These are phyloP conservation scores for Aspergillus udagawae DNA, from an alignment of 2,329 filamentous ascomycete species.

Conservation along the genomic window DNA sequence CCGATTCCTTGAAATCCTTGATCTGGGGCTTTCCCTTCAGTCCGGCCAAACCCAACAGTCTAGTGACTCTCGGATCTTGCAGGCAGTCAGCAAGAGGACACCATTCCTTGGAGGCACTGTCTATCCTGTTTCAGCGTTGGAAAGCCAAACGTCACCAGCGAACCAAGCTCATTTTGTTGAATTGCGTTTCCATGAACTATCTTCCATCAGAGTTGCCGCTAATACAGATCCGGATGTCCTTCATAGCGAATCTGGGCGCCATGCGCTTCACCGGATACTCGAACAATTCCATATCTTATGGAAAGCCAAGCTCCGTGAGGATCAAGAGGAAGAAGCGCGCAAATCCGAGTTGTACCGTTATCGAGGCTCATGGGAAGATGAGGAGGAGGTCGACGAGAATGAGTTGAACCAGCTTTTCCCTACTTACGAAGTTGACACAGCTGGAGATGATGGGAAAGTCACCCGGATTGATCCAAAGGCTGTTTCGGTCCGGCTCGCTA, in stretches of 20 bases:
- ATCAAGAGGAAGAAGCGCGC: slow-evolving; percentile 69
- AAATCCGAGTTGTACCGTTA: slow-evolving; percentile 80
- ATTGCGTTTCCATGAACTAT: slow-evolving; percentile 35
- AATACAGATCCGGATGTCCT: slow-evolving; percentile 31
- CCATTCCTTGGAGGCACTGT: slow-evolving; percentile 36
- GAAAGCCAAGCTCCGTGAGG: slow-evolving; percentile 70
- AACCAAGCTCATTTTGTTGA: slow-evolving; percentile 28
- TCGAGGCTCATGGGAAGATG: slow-evolving; percentile 70
- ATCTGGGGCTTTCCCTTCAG: slow-evolving; percentile 67
- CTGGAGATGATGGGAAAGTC: slow-evolving; percentile 29
- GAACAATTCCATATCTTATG: slow-evolving; percentile 74
- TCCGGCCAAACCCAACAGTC: slow-evolving; percentile 17
- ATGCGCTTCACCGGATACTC: slow-evolving; percentile 62
- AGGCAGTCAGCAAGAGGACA: slow-evolving; percentile 31
- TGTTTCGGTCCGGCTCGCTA: slow-evolving; percentile 59
- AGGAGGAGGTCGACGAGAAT: slow-evolving; percentile 68
- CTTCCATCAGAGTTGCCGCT: slow-evolving; percentile 31
- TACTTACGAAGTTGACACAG: slow-evolving; percentile 59
- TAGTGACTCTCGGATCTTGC: slow-evolving; percentile 18
- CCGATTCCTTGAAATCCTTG: slow-evolving; percentile 74
- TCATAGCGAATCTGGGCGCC: slow-evolving; percentile 44
- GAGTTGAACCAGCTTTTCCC: slow-evolving; percentile 82
- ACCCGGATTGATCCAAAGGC: slow-evolving; percentile 45
- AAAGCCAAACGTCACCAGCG: not conserved
- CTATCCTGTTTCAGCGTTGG: slow-evolving; percentile 17